Base-by-base conservation (phyloP, 352 stramenopile species). In the Phytophthora foliorum region DNA sequence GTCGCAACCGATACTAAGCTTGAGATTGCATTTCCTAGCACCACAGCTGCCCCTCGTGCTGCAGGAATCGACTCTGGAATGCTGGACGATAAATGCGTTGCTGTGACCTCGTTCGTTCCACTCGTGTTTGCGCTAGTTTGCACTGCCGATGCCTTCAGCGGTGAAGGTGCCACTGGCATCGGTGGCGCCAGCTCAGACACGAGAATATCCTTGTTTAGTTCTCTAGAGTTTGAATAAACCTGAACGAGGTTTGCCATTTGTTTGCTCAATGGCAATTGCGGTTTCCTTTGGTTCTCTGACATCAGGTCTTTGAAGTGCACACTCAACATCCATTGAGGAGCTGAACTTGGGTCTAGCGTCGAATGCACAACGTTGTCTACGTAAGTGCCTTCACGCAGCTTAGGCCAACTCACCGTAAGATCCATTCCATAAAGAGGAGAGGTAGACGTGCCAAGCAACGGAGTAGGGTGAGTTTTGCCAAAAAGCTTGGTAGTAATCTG, bases 341-440 rank as follows among this genome's bases (percentile, higher is more conserved):
- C 88, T 7, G 77, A 84, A 21, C 67, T 77, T 1, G 86, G 81
- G 50, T 93, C 80, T 34, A 95, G 62, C 1, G 86, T 93, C 41
- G 88, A 93, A 48, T 95, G 88, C 24, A 95, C 88, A 3, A 83
- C 84, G 58, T 95, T 95, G 67, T 95, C 88, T 4, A 95, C 88
- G 41, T 92, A 95, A 6, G 82, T 87, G 6, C 88, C 88, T 79
- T 95, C 88, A 34, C 84, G 75, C 31, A 95, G 62, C 34, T 86
- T 86, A 0, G 83, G 80, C 88, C 88, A 95, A 22, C 81, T 80
- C 5, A 81, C 74, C 3, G 76, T 86, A 17, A 95, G 72, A 45
- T 91, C 71, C 52, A 95, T 77, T 29, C 67, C 77, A 4, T 72
- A 36, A 17, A 95, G 56, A 39, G 88, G 84, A 42, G 76, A 89